Conservation (phyloP, 78 protist genomes). For the Monosiga brevicollis region DNA sequence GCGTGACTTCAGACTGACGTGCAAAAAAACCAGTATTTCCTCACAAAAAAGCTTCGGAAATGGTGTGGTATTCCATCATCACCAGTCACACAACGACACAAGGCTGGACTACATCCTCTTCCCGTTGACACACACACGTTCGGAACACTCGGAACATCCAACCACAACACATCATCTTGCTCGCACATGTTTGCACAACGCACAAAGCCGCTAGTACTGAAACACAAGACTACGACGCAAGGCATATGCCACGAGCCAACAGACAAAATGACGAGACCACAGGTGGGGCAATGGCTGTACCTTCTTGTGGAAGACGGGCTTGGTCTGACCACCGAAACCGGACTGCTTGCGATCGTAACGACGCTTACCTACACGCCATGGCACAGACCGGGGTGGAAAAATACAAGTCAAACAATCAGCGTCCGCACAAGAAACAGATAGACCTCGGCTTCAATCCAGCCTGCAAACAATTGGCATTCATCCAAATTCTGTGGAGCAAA, state of each 20-base stretch:
- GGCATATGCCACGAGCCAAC: too few species aligned
- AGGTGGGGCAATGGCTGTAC: too few species aligned
- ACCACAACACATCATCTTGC: not conserved
- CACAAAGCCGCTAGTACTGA: not conserved
- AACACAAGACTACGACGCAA: not conserved
- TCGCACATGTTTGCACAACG: not conserved
- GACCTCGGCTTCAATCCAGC: too few species aligned
- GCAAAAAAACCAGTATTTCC: too few species aligned
- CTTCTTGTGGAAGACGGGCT: conserved; percentile 98
- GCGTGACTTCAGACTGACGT: too few species aligned
- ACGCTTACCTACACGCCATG: conserved; percentile 70
- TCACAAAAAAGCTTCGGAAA: too few species aligned
- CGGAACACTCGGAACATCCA: not conserved
- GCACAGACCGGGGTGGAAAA: not conserved
- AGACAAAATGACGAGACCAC: too few species aligned
- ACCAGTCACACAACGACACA: too few species aligned
- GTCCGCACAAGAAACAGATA: too few species aligned
- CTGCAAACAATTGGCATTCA: too few species aligned
- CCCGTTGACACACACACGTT: not conserved
- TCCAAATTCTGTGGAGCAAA: too few species aligned
- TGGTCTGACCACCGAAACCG: conserved; percentile 99
- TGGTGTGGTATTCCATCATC: too few species aligned
- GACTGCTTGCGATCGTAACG: conserved; percentile 97
- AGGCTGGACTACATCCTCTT: not conserved
- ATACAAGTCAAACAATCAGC: not conserved